Evolutionary conservation across 2,329 filamentous ascomycete genomes (phyloP), one percentile per base, ranked within the genome.

Genomic region (Rutstroemia sydowiana): DNA sequence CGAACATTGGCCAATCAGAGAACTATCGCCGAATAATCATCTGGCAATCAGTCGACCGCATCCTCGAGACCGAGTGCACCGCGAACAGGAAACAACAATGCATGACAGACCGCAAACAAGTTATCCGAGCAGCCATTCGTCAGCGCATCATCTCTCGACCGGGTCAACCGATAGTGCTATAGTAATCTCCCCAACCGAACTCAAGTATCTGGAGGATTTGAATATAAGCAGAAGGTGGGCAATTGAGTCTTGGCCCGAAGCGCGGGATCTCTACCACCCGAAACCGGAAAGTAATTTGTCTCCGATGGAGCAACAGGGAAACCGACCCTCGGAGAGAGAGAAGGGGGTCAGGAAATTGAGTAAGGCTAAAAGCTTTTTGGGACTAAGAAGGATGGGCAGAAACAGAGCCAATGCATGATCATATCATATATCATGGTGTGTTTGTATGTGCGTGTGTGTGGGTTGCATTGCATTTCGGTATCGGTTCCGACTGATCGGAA

Each of bases 321-420:
- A 45, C 4, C 45, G 16, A 18, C 48, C 48, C 30, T 40, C 18
- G n/a, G 37, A 21, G 18, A 41, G 37, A 21, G 11, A 26, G 26
- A n/a, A n/a, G n/a, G n/a, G n/a, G n/a, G n/a, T n/a, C n/a, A 51
- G 40, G 41, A 51, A 40, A 41, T 51, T 51, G 32, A 42, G 41
- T 21, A 51, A 39, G 34, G 41, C 48, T 23, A 51, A 45, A 20
- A 51, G 48, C 45, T 45, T 51, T 39, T 51, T 40, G 48, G 48
- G 48, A 10, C 39, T 51, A 23, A 51, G 39, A 30, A 45, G 31
- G 32, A 34, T 51, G 26, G 48, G 44, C 32, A 51, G 36, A 32
- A 34, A 32, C 13, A 31, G 28, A 16, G 45, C 6, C 41, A 51
- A 45, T 31, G 41, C 32, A 16, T 45, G 20, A 51, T 26, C 5